phyloP scores from a whole-genome alignment of 805 yeast species.

The Saturnispora diversa region DNA sequence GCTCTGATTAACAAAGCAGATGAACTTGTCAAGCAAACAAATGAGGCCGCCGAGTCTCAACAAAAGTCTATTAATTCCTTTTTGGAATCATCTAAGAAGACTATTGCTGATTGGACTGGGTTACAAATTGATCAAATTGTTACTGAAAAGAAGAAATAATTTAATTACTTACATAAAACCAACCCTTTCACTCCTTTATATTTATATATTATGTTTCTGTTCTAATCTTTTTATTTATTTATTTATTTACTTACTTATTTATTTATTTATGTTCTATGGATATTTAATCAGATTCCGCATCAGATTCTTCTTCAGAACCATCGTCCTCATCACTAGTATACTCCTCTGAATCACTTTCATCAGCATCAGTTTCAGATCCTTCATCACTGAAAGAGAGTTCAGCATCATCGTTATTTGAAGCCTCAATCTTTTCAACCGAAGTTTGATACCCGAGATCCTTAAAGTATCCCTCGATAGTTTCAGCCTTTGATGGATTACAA shows the following conservation, averaged over 20 bases:
- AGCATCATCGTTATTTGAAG: constrained; percentile 23
- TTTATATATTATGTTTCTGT: not conserved
- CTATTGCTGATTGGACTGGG: constrained; percentile 54
- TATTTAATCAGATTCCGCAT: constrained; percentile 3
- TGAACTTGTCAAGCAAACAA: constrained; percentile 37
- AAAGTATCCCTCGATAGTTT: constrained; percentile 41
- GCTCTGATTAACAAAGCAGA: constrained; percentile 39
- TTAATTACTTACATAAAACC: not conserved
- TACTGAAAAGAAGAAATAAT: constrained; percentile 35
- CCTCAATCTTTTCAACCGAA: constrained; percentile 45
- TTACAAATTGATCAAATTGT: constrained; percentile 58
- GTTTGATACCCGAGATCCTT: constrained; percentile 49
- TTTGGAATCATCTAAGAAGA: constrained; percentile 31
- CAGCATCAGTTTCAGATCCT: constrained; percentile 24
- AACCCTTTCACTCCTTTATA: not conserved
- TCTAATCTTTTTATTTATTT: not conserved
- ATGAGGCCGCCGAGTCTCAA: constrained; percentile 34
- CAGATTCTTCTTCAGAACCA: constrained; percentile 11
- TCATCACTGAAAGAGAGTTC: constrained; percentile 28
- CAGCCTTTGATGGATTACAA: constrained; percentile 60
- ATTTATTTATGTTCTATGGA: not conserved
- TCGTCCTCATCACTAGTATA: constrained; percentile 13
- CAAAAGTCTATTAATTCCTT: constrained; percentile 30
- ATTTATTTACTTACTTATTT: not conserved
- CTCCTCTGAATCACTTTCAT: constrained; percentile 20